Evolutionary conservation across 148 eudicot genomes (phyloP), one percentile per base, ranked within the genome.

Genomic region (Cornus controversa): DNA sequence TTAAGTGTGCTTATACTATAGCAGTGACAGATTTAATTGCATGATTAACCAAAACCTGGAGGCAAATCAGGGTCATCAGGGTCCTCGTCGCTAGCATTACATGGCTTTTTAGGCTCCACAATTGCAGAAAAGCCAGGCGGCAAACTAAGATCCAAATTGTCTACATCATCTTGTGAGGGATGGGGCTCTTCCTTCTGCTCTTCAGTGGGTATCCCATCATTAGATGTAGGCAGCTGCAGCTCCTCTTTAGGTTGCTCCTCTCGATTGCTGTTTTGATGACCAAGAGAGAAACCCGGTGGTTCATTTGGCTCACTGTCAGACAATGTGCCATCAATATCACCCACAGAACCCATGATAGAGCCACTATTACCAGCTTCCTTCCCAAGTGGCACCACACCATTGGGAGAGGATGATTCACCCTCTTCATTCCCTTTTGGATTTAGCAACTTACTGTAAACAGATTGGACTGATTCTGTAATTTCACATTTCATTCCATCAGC

Each of bases 1-100:
- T 0, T 23, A 70, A 70, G 22, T 34, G n/a, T 70, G 54, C 53
- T 10, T 2, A 37, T 34, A 15, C 9, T 10, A 64, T 42, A 66
- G 8, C 6, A 22, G 23, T 40, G 45, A 40, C 9, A 0, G 45
- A 40, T 40, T 8, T 8, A 40, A 40, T 0, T 40, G 45, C 45
- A 40, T 40, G 45, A 40, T 40, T 9, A 94, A 60, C 96, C 92
- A 78, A 94, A 94, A 42, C 97, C 98, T 20, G 97, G 97, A 74
- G 98, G 98, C 73, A 85, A 83, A 73, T 92, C 97, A 66, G 90
- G 97, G 69, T 92, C 98, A 73, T 92, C 97, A 66, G 90, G 97
- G 69, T 92, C 98, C 57, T 94, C 97, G 71, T 91, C 91, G 13
- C 81, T 75, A 50, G 65, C 80, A 77, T 82, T 78, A 57, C 78